Conservation (phyloP, 305 asterid genomes). For the Solanum hybrid region DNA sequence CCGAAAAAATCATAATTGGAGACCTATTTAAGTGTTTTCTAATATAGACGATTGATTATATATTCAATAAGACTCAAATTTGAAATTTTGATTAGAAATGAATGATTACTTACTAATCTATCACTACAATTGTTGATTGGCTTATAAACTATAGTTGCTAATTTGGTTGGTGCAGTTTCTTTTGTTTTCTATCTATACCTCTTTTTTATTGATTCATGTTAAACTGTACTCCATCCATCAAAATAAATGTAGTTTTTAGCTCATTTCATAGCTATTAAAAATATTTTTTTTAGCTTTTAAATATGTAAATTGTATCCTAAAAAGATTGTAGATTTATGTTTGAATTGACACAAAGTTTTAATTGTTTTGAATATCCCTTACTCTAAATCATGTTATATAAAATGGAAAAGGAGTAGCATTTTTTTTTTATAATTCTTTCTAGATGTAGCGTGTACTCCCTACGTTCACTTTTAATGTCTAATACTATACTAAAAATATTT, state of each 20-base stretch:
- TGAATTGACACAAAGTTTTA: neutral
- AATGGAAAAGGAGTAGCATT: neutral
- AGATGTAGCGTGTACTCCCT: neutral
- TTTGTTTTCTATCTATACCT: neutral
- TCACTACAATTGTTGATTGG: rapidly evolving
- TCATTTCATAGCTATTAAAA: neutral
- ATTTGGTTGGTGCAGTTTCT: neutral
- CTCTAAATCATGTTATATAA: neutral
- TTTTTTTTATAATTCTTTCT: neutral
- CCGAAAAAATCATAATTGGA: neutral
- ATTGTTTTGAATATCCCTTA: neutral
- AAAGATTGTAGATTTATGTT: neutral
- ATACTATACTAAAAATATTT: neutral
- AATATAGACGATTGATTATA: neutral
- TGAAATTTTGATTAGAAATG: neutral
- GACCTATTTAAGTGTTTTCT: neutral
- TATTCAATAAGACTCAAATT: neutral
- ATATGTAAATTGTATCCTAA: neutral
- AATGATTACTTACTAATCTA: neutral
- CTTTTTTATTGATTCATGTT: neutral
- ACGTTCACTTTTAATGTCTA: neutral
- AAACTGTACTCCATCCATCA: neutral
- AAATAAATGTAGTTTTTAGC: neutral
- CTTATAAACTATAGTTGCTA: neutral
- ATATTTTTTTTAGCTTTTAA: neutral